phyloP scores from a whole-genome alignment of 176 grass and related monocot genomes.

The Rhynchospora pubera region DNA sequence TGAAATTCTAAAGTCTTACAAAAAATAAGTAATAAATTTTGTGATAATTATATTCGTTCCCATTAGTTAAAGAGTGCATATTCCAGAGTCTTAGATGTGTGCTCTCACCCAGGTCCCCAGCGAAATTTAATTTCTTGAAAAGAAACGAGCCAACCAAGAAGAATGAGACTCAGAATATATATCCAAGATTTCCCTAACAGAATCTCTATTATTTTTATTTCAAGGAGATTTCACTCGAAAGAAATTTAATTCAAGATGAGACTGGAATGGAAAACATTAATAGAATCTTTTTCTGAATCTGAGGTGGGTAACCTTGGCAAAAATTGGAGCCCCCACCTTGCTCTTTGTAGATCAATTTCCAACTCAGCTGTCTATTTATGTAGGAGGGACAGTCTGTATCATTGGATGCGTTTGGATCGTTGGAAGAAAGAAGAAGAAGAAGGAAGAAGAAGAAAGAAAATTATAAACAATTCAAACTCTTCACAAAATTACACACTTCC shows the following conservation, averaged over 20 bases:
- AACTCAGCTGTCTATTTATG: conserved; percentile 1
- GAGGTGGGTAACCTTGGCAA: not conserved
- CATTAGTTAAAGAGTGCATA: not conserved
- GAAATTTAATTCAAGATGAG: not conserved
- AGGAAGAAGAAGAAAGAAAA: too few relatives aligned
- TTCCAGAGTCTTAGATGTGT: not conserved
- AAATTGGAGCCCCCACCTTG: not conserved
- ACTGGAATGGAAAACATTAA: conserved; percentile 12
- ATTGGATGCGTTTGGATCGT: too few relatives aligned
- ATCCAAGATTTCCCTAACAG: not conserved
- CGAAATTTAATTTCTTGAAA: not conserved
- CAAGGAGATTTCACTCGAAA: not conserved
- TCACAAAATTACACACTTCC: too few relatives aligned
- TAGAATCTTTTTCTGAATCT: conserved; percentile 20
- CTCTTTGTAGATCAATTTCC: conserved; percentile 3
- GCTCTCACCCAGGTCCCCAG: not conserved
- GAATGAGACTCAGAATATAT: not conserved
- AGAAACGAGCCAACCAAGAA: not conserved
- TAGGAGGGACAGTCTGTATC: not conserved
- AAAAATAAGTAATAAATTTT: not conserved
- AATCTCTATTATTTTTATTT: not conserved
- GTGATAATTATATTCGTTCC: not conserved
- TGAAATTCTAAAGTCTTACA: too few relatives aligned
- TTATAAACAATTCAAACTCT: too few relatives aligned
- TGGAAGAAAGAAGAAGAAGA: too few relatives aligned